Percentiles rank a stretch among this genome's conserved stretches.
Conservation (phyloP, 768 basidiomycete species). For the Strobilomyces confusus region DNA sequence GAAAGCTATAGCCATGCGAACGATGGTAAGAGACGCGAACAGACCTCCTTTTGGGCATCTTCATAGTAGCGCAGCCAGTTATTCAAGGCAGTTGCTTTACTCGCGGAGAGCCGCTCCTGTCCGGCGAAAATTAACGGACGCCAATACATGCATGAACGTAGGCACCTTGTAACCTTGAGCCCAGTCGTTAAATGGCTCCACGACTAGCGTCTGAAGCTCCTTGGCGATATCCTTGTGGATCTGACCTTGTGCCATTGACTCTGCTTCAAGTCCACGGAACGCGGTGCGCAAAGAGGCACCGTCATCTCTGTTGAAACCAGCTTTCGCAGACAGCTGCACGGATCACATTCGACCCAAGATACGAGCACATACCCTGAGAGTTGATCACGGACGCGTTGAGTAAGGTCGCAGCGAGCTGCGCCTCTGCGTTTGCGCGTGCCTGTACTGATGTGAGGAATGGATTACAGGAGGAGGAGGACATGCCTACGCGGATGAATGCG, state of each 20-base stretch:
- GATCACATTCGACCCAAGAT: not conserved
- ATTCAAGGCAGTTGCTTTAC: conserved; percentile 55
- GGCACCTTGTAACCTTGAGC: conserved; percentile 65
- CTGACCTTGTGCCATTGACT: conserved; percentile 68
- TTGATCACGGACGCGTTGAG: conserved; percentile 47
- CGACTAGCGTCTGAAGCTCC: conserved; percentile 72
- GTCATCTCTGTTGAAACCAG: conserved; percentile 75
- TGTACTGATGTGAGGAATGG: conserved; percentile 29
- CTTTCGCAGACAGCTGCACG: conserved; percentile 34
- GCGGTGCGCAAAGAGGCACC: conserved; percentile 79
- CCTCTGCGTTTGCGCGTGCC: conserved; percentile 73
- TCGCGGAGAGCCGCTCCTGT: conserved; percentile 61
- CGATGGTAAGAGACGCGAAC: conserved; percentile 4
- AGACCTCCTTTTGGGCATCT: conserved; percentile 59
- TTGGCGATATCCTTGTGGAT: conserved; percentile 67
- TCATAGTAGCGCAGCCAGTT: conserved; percentile 71
- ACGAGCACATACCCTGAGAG: conserved; percentile 41
- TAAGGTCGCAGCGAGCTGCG: conserved; percentile 56
- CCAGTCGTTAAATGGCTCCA: conserved; percentile 80
- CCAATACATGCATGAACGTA: conserved; percentile 2
- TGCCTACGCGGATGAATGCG: conserved; percentile 72
- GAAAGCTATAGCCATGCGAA: conserved; percentile 1
- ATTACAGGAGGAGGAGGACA: not conserved
- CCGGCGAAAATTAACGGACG: conserved; percentile 12
- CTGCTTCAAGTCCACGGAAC: conserved; percentile 75